Conservation (phyloP, 176 grass and related monocot species). For the Leersia perrieri region DNA sequence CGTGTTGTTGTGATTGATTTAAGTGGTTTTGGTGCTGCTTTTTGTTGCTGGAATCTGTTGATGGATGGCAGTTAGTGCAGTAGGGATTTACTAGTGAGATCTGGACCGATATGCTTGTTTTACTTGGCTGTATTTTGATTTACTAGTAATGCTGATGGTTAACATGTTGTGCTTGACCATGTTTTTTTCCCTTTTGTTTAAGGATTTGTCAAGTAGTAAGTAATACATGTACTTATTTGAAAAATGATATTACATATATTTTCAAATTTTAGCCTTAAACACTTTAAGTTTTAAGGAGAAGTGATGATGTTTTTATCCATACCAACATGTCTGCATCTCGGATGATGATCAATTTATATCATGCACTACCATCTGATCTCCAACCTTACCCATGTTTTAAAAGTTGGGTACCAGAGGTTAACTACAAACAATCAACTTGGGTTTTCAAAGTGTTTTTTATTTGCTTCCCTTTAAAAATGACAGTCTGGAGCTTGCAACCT, state of each 20-base stretch:
- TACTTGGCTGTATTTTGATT: not conserved
- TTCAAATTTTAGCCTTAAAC: not conserved
- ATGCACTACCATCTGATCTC: slow-evolving; percentile 43
- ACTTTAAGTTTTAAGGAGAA: not conserved
- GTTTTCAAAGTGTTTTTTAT: not conserved
- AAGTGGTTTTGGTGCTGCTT: not conserved
- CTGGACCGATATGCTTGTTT: not conserved
- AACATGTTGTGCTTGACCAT: not conserved
- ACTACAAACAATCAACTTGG: not conserved
- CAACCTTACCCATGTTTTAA: not conserved
- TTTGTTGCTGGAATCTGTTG: not conserved
- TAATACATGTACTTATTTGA: too few relatives aligned
- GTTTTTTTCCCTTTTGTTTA: too few relatives aligned
- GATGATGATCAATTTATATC: slow-evolving; percentile 14
- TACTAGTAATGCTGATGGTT: not conserved
- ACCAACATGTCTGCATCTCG: not conserved
- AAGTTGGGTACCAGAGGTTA: not conserved
- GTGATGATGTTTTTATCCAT: slow-evolving; percentile 35
- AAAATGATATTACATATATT: too few relatives aligned
- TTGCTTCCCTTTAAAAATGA: not conserved
- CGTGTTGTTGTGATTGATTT: not conserved
- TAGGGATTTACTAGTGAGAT: not conserved
- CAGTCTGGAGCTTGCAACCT: not conserved
- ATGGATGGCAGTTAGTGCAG: not conserved
- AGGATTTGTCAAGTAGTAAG: too few relatives aligned